Conservation (phyloP, 305 asterid genomes). For the Fraxinus velutina region DNA sequence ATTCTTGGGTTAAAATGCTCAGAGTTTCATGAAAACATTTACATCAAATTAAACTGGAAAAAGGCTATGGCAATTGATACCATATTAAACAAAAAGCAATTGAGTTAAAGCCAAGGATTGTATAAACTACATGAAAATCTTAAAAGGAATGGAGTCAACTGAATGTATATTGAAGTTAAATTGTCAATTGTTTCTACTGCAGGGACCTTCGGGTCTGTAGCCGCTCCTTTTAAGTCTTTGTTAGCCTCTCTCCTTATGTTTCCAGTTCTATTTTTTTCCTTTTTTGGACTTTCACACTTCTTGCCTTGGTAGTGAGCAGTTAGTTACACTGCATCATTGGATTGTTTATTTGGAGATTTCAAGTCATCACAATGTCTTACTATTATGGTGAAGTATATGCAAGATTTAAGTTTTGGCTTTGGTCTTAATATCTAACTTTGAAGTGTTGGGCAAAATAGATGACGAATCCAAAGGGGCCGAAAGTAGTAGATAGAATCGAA, state of each 20-base stretch:
- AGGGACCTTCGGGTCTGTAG: background rate
- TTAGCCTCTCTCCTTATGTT: no score
- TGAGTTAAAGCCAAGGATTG: background rate
- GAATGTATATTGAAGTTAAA: background rate
- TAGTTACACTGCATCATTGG: background rate
- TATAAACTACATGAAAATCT: background rate
- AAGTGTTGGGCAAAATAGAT: background rate
- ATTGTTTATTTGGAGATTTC: background rate
- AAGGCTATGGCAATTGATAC: background rate
- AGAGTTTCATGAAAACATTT: background rate
- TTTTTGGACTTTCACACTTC: no score
- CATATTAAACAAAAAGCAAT: background rate
- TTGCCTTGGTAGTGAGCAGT: no score
- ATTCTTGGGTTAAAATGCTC: background rate
- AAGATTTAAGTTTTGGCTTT: background rate
- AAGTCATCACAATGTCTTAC: background rate
- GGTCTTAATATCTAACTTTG: background rate
- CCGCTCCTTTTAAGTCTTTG: background rate
- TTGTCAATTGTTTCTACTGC: background rate
- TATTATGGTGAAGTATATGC: background rate
- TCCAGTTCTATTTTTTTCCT: no score
- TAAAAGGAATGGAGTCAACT: background rate
- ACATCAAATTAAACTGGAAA: background rate
- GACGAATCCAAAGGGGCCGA: background rate
- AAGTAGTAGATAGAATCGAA: background rate